Evolutionary conservation across 805 yeast species (phyloP).

Genomic region (Blastobotrys mokoenaii): DNA sequence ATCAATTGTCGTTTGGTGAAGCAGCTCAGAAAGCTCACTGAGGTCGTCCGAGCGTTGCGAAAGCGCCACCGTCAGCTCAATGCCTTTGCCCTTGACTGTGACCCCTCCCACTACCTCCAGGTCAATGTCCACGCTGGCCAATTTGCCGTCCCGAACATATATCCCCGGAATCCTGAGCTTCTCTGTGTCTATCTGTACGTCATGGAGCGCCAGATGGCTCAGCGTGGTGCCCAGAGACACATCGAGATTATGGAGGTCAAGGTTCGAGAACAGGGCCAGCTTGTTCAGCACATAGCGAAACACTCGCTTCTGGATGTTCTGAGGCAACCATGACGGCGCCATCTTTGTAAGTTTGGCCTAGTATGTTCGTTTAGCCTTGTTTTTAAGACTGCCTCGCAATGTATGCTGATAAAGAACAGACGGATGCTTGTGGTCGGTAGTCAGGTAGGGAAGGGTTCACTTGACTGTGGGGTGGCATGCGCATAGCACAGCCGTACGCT

Average conservation of each 20-base stretch:
- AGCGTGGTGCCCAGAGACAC: slow-evolving; percentile 57
- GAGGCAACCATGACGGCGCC: slow-evolving; percentile 58
- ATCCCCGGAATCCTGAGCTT: slow-evolving; percentile 57
- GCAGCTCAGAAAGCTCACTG: slow-evolving; percentile 33
- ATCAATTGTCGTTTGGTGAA: slow-evolving; percentile 68
- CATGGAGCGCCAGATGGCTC: slow-evolving; percentile 33
- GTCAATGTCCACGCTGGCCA: slow-evolving; percentile 45
- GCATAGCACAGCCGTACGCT: no score
- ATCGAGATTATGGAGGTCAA: slow-evolving; percentile 74
- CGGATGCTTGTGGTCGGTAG: no score
- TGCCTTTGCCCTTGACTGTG: slow-evolving; percentile 46
- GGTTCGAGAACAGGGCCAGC: slow-evolving; percentile 69
- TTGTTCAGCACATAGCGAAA: slow-evolving; percentile 74
- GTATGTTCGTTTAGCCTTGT: no score
- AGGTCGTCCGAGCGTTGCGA: slow-evolving; percentile 24
- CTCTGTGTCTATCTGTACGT: slow-evolving; percentile 65
- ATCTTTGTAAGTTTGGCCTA: background rate
- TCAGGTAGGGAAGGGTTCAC: no score
- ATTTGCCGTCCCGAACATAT: slow-evolving; percentile 50
- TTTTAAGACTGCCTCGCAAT: no score
- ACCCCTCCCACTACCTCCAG: slow-evolving; percentile 69
- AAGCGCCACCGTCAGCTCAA: slow-evolving; percentile 42
- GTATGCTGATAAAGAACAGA: no score
- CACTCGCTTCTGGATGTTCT: slow-evolving; percentile 73
- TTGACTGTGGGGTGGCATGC: no score